Evolutionary conservation across 495 filamentous ascomycete genomes (phyloP).

Genomic region (Aspergillus carlsbadensis): DNA sequence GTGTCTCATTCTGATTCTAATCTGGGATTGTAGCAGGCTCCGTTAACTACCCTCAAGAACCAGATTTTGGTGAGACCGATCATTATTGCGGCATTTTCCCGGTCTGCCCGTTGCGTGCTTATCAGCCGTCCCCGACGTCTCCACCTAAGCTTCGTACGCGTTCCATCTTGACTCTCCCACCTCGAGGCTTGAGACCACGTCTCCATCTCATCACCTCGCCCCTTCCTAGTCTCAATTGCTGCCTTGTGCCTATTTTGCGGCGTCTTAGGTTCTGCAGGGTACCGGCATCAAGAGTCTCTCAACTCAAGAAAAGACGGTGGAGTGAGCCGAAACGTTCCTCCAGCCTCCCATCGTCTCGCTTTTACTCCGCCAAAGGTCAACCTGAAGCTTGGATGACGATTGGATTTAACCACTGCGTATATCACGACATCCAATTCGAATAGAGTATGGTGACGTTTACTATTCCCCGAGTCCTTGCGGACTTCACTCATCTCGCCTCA

Average conservation of each 20-base stretch:
- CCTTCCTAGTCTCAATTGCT: neutral
- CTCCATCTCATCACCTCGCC: neutral
- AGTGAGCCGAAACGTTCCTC: too few species aligned
- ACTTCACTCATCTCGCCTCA: slow-evolving; percentile 78
- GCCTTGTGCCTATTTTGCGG: neutral
- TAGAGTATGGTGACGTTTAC: slow-evolving; percentile 45
- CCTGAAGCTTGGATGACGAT: too few species aligned
- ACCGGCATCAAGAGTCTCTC: too few species aligned
- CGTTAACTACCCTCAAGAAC: too few species aligned
- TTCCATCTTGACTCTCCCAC: neutral
- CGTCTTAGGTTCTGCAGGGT: too few species aligned
- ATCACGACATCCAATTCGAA: neutral
- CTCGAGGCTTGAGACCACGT: neutral
- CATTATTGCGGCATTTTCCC: neutral
- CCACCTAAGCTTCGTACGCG: slow-evolving; percentile 9
- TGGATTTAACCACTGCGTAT: neutral
- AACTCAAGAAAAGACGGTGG: too few species aligned
- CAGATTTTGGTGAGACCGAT: neutral
- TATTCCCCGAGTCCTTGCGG: slow-evolving; percentile 76
- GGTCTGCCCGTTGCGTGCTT: neutral
- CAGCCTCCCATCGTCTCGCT: too few species aligned
- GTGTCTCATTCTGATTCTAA: too few species aligned
- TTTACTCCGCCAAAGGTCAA: too few species aligned
- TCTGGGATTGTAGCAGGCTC: too few species aligned
- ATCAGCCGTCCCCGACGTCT: slow-evolving; percentile 3